Base-by-base conservation (phyloP, 257 asterid genomes). In the Thymus quinquecostatus region DNA sequence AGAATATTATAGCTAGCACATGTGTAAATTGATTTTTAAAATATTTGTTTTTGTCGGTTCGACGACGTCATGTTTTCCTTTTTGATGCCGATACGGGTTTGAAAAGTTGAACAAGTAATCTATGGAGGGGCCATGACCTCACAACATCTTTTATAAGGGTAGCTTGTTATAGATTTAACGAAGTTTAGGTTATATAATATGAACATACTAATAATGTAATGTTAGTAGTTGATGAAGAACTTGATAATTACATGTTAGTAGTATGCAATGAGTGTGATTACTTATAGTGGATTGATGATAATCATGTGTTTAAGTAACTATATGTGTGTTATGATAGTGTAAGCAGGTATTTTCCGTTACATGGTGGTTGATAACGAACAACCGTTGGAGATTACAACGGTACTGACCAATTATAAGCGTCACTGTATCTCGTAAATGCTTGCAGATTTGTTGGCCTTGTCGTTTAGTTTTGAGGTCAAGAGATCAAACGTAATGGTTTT, bases 361-460 rank as follows among this genome's bases (percentile, higher is more conserved):
- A 56, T 14, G 54, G 55, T 55, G 21, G 76, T 59, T 61, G 28
- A 32, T 61, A 21, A 61, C 53, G 8, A 61, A 47, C 58, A 9
- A 58, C 63, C 43, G 63, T 58, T 58, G 63, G 63, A 33, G 41
- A 32, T 36, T 60, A 49, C 45, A 57, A 62, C 40, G 27, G 30
- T 14, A 12, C 44, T 32, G 29, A 10, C 61, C 53, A 14, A 38
- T 21, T 28, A 50, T 10, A 43, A 7, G 12, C 12, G 49, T 59
- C 55, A 41, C 47, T 53, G 14, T 27, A 41, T 75, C 44, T 43
- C 10, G 66, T 68, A 61, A 27, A n/a, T 33, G 9, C 54, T 41
- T 49, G 49, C 6, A 5, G 13, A 40, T 66, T 11, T 62, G 66
- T 6, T 36, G 13, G 34, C 21, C 32, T 60, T 60, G 48, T 36